A percentile compares a stretch with the other conserved stretches of the same genome.
phyloP scores from a whole-genome alignment of 768 basidiomycete species.

The Suillus ampliporus region DNA sequence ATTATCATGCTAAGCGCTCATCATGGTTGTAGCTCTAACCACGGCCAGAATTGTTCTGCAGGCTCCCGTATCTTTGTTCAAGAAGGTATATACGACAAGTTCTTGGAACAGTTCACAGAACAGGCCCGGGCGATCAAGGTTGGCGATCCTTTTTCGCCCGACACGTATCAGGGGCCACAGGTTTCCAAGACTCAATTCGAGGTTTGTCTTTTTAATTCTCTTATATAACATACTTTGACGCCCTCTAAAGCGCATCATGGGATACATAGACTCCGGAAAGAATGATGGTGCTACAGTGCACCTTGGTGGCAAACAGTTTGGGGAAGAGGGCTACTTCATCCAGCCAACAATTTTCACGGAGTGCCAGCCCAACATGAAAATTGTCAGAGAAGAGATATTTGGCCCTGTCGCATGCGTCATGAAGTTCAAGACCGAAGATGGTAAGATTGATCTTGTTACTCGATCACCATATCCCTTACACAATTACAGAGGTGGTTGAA shows the following conservation, averaged over 20 bases:
- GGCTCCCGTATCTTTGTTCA: conserved; percentile 67
- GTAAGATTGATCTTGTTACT: not conserved
- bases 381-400: conserved; percentile 48
- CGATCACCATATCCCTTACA: not conserved
- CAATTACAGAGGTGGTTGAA: conserved; percentile 26
- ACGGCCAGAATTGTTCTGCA: conserved; percentile 56
- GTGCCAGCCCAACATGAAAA: conserved; percentile 52
- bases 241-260: conserved; percentile 46
- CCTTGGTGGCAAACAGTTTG: conserved; percentile 49
- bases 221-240: not conserved
- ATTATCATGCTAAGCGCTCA: not conserved
- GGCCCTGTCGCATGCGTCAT: conserved; percentile 53
- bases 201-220: conserved; percentile 23
- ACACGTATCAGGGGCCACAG: conserved; percentile 53
- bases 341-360: conserved; percentile 51
- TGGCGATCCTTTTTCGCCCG: conserved; percentile 51
- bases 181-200: conserved; percentile 55
- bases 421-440: conserved; percentile 50
- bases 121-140: conserved; percentile 39
- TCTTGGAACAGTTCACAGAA: conserved; percentile 50
- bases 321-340: conserved; percentile 51
- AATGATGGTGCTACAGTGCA: conserved; percentile 53
- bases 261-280: conserved; percentile 57
- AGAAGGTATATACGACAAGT: conserved; percentile 59
- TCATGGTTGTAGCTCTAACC: conserved; percentile 41